Percentiles rank a stretch among this genome's conserved stretches.
phyloP scores from a whole-genome alignment of 352 stramenopile species.

The Elongisporangium undulatum region DNA sequence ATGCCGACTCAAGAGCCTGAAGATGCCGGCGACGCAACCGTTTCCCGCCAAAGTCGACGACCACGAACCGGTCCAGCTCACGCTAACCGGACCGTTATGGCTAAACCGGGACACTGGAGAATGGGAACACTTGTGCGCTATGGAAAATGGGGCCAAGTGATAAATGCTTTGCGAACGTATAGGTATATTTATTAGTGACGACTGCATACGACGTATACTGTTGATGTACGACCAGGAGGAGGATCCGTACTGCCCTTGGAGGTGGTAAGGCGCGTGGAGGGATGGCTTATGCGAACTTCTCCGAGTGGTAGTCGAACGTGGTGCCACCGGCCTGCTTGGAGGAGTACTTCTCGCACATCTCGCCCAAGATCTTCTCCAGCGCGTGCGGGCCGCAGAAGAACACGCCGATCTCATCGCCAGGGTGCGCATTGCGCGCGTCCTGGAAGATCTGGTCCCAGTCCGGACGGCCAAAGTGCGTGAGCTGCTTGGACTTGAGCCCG shows the following conservation, averaged over 20 bases:
- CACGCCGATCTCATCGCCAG: slow-evolving; percentile 73
- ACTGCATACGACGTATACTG: background rate
- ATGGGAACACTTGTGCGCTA: too few species aligned
- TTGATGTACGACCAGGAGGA: background rate
- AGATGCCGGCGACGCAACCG: background rate
- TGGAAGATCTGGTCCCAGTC: slow-evolving; percentile 81
- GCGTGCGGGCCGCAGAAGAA: slow-evolving; percentile 83
- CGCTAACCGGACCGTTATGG: background rate
- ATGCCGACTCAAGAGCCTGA: background rate
- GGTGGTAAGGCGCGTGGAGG: background rate
- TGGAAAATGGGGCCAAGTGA: too few species aligned
- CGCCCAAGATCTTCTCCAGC: slow-evolving; percentile 72
- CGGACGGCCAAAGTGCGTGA: slow-evolving; percentile 85
- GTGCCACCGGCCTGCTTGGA: slow-evolving; percentile 45
- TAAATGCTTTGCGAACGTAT: background rate
- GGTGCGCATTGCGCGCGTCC: slow-evolving; percentile 38
- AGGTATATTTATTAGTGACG: background rate
- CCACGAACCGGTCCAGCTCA: background rate
- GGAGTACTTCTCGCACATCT: slow-evolving; percentile 67
- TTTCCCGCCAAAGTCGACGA: slow-evolving; percentile 4
- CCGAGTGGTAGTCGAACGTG: slow-evolving; percentile 81
- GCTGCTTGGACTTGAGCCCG: slow-evolving; percentile 67
- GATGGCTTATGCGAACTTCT: slow-evolving; percentile 65
- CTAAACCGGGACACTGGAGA: too few species aligned
- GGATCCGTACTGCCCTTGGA: background rate